Evolutionary conservation across 495 filamentous ascomycete species (phyloP).

Genomic region (Talaromyces ruber): DNA sequence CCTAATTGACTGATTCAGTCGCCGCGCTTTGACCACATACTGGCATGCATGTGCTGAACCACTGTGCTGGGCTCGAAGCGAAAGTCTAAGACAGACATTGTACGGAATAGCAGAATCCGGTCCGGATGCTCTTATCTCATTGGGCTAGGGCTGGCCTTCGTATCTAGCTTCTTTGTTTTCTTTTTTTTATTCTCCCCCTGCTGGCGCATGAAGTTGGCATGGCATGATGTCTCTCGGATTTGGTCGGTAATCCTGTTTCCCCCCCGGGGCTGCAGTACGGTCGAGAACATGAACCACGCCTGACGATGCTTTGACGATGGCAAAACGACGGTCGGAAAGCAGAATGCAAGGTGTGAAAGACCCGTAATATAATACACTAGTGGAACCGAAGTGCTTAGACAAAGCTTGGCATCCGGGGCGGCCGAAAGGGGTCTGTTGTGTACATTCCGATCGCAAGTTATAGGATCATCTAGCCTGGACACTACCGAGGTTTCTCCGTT

Average conservation of each 20-base stretch:
- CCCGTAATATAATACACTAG: conserved; percentile 2
- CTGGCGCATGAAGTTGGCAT: background rate
- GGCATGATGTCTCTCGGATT: background rate
- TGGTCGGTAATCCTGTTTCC: background rate
- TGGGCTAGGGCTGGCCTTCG: background rate
- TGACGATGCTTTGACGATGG: background rate
- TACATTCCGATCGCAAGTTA: background rate
- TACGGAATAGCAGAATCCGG: too few relatives aligned
- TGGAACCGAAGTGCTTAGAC: background rate
- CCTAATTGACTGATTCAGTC: background rate
- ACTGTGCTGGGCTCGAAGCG: conserved; percentile 1
- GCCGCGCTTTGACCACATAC: conserved; percentile 3
- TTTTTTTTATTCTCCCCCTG: too few relatives aligned
- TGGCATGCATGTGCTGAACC: conserved; percentile 2
- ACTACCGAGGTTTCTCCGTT: background rate
- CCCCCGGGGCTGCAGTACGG: background rate
- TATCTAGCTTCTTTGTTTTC: background rate
- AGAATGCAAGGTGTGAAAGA: background rate
- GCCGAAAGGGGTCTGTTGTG: background rate
- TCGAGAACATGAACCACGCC: background rate
- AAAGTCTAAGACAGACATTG: background rate
- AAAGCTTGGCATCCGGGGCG: conserved; percentile 1
- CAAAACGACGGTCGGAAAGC: background rate
- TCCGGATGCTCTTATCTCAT: background rate
- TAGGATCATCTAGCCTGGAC: background rate